Evolutionary conservation across 2,329 filamentous ascomycete genomes (phyloP).

Genomic region (Aspergillus latus): DNA sequence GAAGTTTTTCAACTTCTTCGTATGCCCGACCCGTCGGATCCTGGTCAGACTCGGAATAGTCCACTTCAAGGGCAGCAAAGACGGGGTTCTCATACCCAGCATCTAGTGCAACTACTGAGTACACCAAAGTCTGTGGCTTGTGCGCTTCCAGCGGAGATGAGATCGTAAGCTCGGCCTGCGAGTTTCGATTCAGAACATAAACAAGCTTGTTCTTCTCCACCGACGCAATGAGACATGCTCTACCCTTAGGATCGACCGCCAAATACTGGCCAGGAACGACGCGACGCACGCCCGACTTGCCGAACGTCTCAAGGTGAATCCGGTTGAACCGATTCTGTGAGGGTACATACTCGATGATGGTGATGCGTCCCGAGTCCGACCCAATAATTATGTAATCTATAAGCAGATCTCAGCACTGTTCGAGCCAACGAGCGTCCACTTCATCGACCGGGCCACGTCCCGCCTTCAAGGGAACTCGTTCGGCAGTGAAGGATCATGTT

Average conservation of each 20-base stretch:
- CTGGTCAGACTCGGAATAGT: constrained; percentile 88
- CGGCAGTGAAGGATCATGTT: constrained; percentile 46
- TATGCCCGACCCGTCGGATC: constrained; percentile 83
- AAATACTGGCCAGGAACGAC: constrained; percentile 96
- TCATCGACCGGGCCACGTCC: constrained; percentile 38
- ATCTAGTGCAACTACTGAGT: constrained; percentile 83
- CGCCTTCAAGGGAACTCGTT: constrained; percentile 30
- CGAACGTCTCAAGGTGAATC: constrained; percentile 94
- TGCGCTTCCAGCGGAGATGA: constrained; percentile 96
- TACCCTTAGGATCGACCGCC: constrained; percentile 90
- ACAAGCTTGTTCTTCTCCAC: constrained; percentile 99
- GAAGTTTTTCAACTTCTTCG: constrained; percentile 78
- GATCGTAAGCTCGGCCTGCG: constrained; percentile 91
- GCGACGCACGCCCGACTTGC: constrained; percentile 90
- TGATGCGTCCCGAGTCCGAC: constrained; percentile 92
- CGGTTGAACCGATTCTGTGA: constrained; percentile 83
- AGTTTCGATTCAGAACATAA: constrained; percentile 94
- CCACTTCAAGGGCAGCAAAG: constrained; percentile 90
- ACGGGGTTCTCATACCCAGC: constrained; percentile 97
- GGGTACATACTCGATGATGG: constrained; percentile 87
- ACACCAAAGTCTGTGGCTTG: constrained; percentile 85
- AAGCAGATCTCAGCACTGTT: constrained; percentile 44
- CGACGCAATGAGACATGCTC: constrained; percentile 90
- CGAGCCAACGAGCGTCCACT: constrained; percentile 30
- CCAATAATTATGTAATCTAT: constrained; percentile 94